Conservation (phyloP, 768 basidiomycete species). For the Austroboletus eburneus region DNA sequence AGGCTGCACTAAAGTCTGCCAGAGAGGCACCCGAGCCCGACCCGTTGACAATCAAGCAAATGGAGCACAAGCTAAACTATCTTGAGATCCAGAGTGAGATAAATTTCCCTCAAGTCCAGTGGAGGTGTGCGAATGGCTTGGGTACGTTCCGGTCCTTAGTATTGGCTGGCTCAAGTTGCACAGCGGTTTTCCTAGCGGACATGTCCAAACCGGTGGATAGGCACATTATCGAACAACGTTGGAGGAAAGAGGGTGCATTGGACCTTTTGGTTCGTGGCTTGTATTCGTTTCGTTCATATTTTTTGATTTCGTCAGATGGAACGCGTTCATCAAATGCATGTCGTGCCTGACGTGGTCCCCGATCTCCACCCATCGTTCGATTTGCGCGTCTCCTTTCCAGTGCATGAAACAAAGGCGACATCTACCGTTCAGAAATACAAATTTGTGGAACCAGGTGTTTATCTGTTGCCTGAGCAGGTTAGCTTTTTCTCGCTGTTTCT, state of each 20-base stretch:
- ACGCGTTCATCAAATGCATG: constrained; percentile 84
- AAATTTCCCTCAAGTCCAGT: constrained; percentile 80
- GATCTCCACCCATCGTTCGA: constrained; percentile 69
- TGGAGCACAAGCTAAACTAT: constrained; percentile 50
- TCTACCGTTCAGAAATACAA: constrained; percentile 25
- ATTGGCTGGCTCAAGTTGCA: not conserved
- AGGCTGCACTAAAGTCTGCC: constrained; percentile 14
- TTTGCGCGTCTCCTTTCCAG: constrained; percentile 60
- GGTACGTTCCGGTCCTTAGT: constrained; percentile 40
- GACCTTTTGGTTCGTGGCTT: constrained; percentile 63
- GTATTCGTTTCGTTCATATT: not conserved
- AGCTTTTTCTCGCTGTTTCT: constrained; percentile 9
- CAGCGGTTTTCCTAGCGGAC: constrained; percentile 43
- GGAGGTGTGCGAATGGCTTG: constrained; percentile 75
- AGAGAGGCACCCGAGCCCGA: constrained; percentile 27
- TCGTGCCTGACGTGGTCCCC: constrained; percentile 84
- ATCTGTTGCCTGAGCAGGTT: constrained; percentile 65
- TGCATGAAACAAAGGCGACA: constrained; percentile 16
- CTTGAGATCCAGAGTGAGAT: constrained; percentile 77
- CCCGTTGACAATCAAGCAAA: constrained; percentile 37
- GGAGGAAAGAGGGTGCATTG: constrained; percentile 79
- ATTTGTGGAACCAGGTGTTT: constrained; percentile 68
- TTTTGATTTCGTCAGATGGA: constrained; percentile 63
- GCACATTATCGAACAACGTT: constrained; percentile 77
- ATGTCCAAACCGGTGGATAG: constrained; percentile 68